Conservation (phyloP, 805 yeast genomes). For the Candida multigemmis region DNA sequence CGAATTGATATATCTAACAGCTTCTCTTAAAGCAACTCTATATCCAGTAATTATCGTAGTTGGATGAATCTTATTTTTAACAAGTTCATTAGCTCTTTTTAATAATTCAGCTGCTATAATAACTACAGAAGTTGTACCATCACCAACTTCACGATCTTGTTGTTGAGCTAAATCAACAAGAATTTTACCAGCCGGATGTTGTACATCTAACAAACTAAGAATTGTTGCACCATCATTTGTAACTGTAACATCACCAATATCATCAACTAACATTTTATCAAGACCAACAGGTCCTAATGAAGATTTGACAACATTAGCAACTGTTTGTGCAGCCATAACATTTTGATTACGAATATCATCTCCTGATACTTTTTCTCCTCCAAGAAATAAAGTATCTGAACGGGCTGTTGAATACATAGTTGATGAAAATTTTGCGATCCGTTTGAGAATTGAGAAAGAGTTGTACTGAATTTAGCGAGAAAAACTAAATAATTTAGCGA, state of each 20-base stretch:
- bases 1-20: slow-evolving; percentile 76
- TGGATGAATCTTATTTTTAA: slow-evolving; percentile 91
- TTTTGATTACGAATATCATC: slow-evolving; percentile 95
- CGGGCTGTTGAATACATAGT: slow-evolving; percentile 66
- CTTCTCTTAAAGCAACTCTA: slow-evolving; percentile 87
- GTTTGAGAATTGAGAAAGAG: background rate
- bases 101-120: slow-evolving; percentile 90
- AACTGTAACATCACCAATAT: slow-evolving; percentile 97
- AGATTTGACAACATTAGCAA: slow-evolving; percentile 78
- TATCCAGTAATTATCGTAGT: slow-evolving; percentile 97
- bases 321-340: slow-evolving; percentile 85
- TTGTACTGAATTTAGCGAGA: no score
- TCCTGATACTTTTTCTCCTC: slow-evolving; percentile 94
- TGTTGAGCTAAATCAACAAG: slow-evolving; percentile 96
- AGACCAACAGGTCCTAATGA: slow-evolving; percentile 97
- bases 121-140: slow-evolving; percentile 96
- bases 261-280: slow-evolving; percentile 98
- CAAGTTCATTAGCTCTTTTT: slow-evolving; percentile 88
- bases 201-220: slow-evolving; percentile 81
- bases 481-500: no score
- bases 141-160: slow-evolving; percentile 98
- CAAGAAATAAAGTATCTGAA: slow-evolving; percentile 88
- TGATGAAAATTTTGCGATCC: slow-evolving; percentile 2
- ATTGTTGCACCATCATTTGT: slow-evolving; percentile 99
- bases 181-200: slow-evolving; percentile 98